Percentiles rank a stretch among this genome's conserved stretches.
phyloP scores from a whole-genome alignment of 2,329 filamentous ascomycete species.

The Arthrobotrys megalospora region DNA sequence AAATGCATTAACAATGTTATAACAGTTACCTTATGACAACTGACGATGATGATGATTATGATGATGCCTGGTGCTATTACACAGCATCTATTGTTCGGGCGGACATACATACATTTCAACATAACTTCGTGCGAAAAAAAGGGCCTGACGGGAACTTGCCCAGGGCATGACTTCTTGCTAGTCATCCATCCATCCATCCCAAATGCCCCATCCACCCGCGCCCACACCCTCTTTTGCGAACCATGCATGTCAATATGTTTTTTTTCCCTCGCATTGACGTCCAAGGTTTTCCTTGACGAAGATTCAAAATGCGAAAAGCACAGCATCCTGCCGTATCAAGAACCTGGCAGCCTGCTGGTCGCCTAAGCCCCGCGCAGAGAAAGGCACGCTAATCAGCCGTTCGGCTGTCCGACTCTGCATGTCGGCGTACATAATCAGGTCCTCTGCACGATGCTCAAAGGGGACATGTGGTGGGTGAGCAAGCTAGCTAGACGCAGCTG shows the following conservation, averaged over 20 bases:
- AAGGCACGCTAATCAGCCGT: constrained; percentile 59
- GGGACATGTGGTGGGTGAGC: constrained; percentile 24
- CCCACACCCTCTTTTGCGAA: constrained; percentile 14
- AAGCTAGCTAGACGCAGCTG: constrained; percentile 18
- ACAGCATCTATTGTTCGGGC: not conserved
- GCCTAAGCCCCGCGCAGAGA: constrained; percentile 58
- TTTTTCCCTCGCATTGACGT: constrained; percentile 24
- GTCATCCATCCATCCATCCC: constrained; percentile 34
- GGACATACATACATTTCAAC: not conserved
- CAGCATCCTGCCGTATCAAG: constrained; percentile 31
- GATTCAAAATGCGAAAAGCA: constrained; percentile 12
- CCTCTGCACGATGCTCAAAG: constrained; percentile 35
- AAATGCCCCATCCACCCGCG: constrained; percentile 16
- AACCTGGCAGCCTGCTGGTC: constrained; percentile 39
- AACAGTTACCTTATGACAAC: not conserved
- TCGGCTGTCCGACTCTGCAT: constrained; percentile 51
- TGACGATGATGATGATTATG: not conserved
- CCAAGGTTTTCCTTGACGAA: constrained; percentile 28
- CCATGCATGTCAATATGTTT: constrained; percentile 9
- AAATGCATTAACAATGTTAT: constrained; percentile 26
- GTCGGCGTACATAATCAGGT: constrained; percentile 38
- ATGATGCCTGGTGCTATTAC: constrained; percentile 20
- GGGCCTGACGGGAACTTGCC: not conserved
- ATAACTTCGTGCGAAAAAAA: constrained; percentile 4
- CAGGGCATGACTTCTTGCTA: constrained; percentile 22